Evolutionary conservation across 1,284 basidiomycete species (phyloP), one percentile per base, ranked within the genome.

Genomic region (Rhodofomes roseus): DNA sequence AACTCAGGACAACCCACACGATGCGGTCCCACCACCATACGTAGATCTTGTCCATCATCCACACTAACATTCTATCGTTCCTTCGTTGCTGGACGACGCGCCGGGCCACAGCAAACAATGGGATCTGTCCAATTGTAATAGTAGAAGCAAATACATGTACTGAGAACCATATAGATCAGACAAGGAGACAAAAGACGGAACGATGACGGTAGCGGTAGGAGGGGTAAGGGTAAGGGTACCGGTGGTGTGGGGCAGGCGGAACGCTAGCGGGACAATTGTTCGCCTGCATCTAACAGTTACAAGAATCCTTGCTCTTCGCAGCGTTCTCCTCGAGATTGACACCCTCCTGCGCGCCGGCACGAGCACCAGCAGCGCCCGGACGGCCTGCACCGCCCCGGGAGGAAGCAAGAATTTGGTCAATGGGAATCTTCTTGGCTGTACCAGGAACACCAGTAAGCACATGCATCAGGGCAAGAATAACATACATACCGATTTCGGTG

Each of bases 391-490:
- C 77, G 63, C 86, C 81, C 64, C 89, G 81, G 62, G 85, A 86
- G 25, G 93, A 90, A 55, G 93, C 89, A 65, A 96, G 79, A 63
- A 95, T 93, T 67, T 93, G 89, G 68, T 96, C 95, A 72, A 96
- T 92, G 25, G 95, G 95, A 69, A 97, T 96, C 77, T 95, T 95
- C 84, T 95, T 96, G 76, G 93, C 93, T 96, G 71, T 22, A 62
- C 14, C 5, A 48, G 23, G n/a, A 29, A 57, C 3, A 18, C 9
- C 36, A n/a, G 25, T 54, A n/a, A 54, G 22, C 22, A 58, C 40
- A 27, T n/a, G n/a, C 27, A 23, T 39, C 50, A 36, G 61, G 12
- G 48, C 57, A 27, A 58, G 59, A 55, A 54, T 46, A 57, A 60
- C 51, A 37, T 59, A 77, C 88, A 62, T 62, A 96, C 95, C 95